Base-by-base conservation (phyloP, 305 asterid species). In the Plantago rigida region DNA sequence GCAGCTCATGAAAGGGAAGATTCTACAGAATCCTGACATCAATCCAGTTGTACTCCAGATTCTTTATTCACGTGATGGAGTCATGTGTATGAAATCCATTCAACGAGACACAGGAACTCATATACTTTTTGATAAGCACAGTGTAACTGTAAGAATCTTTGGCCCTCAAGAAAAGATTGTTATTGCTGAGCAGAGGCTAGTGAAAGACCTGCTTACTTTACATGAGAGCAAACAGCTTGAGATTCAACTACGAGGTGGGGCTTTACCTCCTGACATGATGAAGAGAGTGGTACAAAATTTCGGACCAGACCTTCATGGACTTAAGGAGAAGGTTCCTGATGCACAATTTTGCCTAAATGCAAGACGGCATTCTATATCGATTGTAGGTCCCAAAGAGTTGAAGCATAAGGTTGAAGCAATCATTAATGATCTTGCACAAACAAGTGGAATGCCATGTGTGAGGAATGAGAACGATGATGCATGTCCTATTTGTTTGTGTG, bases 221-320 rank as follows among this genome's bases (percentile, higher is more conserved):
- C 80, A 83, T 12, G 86, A 84, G 36, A 78, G 81, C 75, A 91
- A 82, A 77, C 94, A 82, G 50, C 87, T 84, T 19, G 86, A 87
- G 71, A 80, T 91, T 67, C 83, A 73, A 41, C 90, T 91, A 19
- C 88, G 96, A 0, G 83, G 79, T 64, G 76, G 79, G 9, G 67
- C 46, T 63, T 63, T 82, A 6, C 96, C 98, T 50, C 83, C 85
- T 50, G 95, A 88, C 74, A 70, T 88, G 86, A 86, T 91, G 98
- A 91, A 91, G 81, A 74, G 82, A 71, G 82, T 88, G 9, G 96
- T 91, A 50, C 78, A 79, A 66, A 78, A 68, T 51, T 91, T 78
- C 45, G 96, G 98, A 39, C 84, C 93, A 0, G 95, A 91, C 58
- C 95, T 91, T 44, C 77, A 44, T 0, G 88, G 93, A 51, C 94